Evolutionary conservation across 306 rosid species (phyloP).

Genomic region (Psophocarpus tetragonolobus): DNA sequence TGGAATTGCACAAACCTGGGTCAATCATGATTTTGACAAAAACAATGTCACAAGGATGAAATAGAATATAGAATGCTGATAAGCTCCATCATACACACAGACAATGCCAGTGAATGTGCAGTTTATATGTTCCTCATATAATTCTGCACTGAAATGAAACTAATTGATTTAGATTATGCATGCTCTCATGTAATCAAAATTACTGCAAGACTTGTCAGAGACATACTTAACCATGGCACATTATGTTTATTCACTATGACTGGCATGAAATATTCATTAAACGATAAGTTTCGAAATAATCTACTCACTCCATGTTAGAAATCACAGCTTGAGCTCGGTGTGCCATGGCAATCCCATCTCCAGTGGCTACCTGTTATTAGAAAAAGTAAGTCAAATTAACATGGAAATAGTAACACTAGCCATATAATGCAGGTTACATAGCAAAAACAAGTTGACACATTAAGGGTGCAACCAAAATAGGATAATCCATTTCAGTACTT

Average conservation of each 20-base stretch:
- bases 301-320: conserved; percentile 96
- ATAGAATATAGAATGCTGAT: background rate
- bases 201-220: background rate
- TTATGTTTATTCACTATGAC: background rate
- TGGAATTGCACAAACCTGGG: conserved; percentile 95
- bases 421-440: background rate
- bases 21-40: background rate
- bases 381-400: conserved; percentile 26
- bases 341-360: conserved; percentile 97
- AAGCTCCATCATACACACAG: background rate
- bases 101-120: background rate
- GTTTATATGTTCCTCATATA: background rate
- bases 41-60: background rate
- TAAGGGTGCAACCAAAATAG: conserved; percentile 2
- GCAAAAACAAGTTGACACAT: conserved; percentile 8
- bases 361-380: conserved; percentile 77
- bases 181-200: background rate
- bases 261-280: conserved; percentile 12
- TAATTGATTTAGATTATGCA: background rate
- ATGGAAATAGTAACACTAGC: conserved; percentile 1
- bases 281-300: conserved; percentile 13
- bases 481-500: conserved; percentile 16
- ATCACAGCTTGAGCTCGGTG: conserved; percentile 95
- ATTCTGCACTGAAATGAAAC: conserved; percentile 1
- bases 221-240: background rate